Base-by-base conservation (phyloP, 192 early-diverging fungal genomes). In the Podila clonocystis region DNA sequence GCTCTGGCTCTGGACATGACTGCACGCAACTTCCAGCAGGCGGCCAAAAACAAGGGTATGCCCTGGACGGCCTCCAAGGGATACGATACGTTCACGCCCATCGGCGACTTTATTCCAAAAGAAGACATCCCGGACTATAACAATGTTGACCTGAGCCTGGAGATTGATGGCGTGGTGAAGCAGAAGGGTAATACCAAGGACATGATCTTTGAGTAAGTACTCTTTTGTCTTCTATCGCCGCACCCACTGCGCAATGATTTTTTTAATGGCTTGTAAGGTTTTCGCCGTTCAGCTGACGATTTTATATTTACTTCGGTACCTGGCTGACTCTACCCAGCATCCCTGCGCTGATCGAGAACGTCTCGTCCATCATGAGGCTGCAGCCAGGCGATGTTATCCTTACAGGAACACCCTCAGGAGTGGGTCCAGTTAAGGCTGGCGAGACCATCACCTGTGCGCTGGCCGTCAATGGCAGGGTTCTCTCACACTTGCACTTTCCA, bases 21-120 rank as follows among this genome's bases (percentile, higher is more conserved):
- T 7, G 96, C 96, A 13, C 85, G 97, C 57, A 94, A 97, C 72
- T 58, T 97, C 50, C 97, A 90, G 85, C 24, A 24, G 52, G 85
- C 85, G 28, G 96, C 93, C 55, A 99, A 97, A 84, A 89, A 92
- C 71, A 85, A 82, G 19, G 94, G 96, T 2, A 83, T 92, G 48
- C 97, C 97, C 29, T 99, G 97, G 97, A 91, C 92, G 22, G 86
- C 90, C 1, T 91, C 97, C 36, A 99, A 99, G 85, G 97, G 96
- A 1, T 97, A 93, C 83, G 97, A 99, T 75, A 96, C 96, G 5
- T 99, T 97, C 67, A 94, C 94, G 4, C 95, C 97, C 19, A 86
- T 97, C 45, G 91, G 92, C 22, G 89, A 92, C 12, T 94, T 99
- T 58, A 93, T 99, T 59, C 87, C 91, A 20, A 93, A 91, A 69